phyloP scores from a whole-genome alignment of 768 basidiomycete species.

The Paxillus involutus region DNA sequence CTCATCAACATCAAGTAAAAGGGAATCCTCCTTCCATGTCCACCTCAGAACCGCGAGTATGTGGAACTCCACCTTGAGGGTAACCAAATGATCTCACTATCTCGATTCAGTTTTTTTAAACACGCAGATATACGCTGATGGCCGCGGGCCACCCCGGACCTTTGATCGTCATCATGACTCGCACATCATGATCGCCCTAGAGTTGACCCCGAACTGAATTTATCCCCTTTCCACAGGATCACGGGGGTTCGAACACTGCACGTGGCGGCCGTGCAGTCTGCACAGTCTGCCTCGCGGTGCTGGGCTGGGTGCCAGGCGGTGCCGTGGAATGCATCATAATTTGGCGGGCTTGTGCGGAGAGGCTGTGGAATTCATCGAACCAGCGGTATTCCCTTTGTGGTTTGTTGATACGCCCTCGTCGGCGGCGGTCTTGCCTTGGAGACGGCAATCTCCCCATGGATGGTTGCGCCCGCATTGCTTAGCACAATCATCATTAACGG shows the following conservation, averaged over 20 bases:
- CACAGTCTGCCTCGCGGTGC: background rate
- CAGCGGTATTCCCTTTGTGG: background rate
- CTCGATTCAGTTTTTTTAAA: background rate
- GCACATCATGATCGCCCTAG: no score
- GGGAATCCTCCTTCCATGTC: background rate
- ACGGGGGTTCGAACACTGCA: no score
- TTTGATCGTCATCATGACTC: no score
- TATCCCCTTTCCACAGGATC: no score
- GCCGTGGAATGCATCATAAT: no score
- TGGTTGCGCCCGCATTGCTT: no score
- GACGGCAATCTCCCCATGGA: no score
- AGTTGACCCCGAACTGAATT: no score
- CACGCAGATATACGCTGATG: no score
- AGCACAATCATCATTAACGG: no score
- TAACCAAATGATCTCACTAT: background rate
- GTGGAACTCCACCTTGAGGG: background rate
- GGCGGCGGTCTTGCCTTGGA: background rate
- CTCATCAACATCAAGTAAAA: background rate
- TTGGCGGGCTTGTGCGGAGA: background rate
- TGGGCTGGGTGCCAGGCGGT: no score
- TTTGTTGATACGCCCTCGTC: background rate
- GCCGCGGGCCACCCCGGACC: no score
- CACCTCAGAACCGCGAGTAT: background rate
- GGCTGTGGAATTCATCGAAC: background rate
- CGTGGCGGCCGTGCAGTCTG: background rate